Evolutionary conservation across 495 filamentous ascomycete species (phyloP).

Genomic region (Aspergillus funiculosus): DNA sequence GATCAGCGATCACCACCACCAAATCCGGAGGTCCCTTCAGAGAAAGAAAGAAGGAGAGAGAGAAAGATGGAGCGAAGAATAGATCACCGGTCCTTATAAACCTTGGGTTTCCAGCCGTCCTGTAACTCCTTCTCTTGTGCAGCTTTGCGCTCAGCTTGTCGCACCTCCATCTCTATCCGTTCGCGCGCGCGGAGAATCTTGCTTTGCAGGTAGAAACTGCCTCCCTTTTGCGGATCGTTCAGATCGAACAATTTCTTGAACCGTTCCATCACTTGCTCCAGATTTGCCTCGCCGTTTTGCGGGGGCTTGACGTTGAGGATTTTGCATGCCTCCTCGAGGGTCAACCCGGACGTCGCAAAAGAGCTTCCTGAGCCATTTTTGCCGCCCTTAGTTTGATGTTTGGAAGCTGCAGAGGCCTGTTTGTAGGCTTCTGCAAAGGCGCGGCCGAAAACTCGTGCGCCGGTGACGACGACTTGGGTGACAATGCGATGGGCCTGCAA

Average conservation of each 20-base stretch:
- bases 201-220: slow-evolving; percentile 97
- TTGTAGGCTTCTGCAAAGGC: slow-evolving; percentile 88
- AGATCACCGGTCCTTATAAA: slow-evolving; percentile 77
- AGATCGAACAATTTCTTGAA: slow-evolving; percentile 93
- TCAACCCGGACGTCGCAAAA: slow-evolving; percentile 63
- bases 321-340: slow-evolving; percentile 93
- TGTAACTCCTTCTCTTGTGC: slow-evolving; percentile 62
- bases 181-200: slow-evolving; percentile 89
- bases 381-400: slow-evolving; percentile 52
- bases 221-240: slow-evolving; percentile 92
- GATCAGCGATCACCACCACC: slow-evolving; percentile 7
- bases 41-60: background rate
- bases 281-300: slow-evolving; percentile 63
- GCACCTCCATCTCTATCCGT: slow-evolving; percentile 77
- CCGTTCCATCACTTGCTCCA: slow-evolving; percentile 71
- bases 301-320: slow-evolving; percentile 95
- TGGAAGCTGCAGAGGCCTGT: slow-evolving; percentile 79
- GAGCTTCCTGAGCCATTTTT: slow-evolving; percentile 41
- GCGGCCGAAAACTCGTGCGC: slow-evolving; percentile 83
- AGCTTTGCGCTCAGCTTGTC: slow-evolving; percentile 42
- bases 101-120: slow-evolving; percentile 88
- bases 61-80: too few relatives aligned
- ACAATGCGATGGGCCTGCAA: slow-evolving; percentile 87
- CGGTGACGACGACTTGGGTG: slow-evolving; percentile 84
- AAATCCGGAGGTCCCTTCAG: background rate